Base-by-base conservation (phyloP, 2,329 filamentous ascomycete genomes). In the Fusarium sp. region DNA sequence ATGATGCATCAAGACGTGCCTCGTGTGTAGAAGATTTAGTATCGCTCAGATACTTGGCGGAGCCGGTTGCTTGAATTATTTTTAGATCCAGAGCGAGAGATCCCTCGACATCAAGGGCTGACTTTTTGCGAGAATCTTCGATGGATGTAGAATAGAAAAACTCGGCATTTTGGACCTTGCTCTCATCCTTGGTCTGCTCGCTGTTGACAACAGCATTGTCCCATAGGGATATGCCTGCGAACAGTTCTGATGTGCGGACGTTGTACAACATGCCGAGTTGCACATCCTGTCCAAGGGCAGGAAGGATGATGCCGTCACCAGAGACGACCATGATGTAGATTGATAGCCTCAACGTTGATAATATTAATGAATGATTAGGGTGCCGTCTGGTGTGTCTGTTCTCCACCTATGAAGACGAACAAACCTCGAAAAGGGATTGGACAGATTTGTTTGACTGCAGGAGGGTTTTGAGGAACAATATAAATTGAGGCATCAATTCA, bases 181-280 rank as follows among this genome's bases (percentile, higher is more conserved):
- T 53, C 34, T 43, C 50, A 43, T 53, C 50, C 18, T 29, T 40
- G 4, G 34, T 53, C 25, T 53, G 50, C 25, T 53, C 25, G n/a
- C 16, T 30, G 8, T 53, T 53, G 9, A 53, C 50, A 18, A 53
- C 50, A 22, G 34, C 38, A 9, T 53, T 53, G 7, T 53, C 50
- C 50, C 50, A 53, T 16, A 53, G 34, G 16, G 50, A 53, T 42
- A 53, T 30, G 15, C 50, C 50, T 27, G 50, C 50, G 25, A 53
- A 53, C 14, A 53, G 38, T 43, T 53, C 50, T 10, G 50, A 43
- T 15, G 50, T 53, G 50, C 50, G 50, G n/a, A 43, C 34, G 22
- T 53, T 53, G 34, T 53, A 53, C 25, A 53, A n/a, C 50, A 53
- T 53, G 34, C 50, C 38, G 25, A 53, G 50, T 14, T 53, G 50